These are phyloP conservation scores for Fagopyrum tataricum DNA, from an alignment of 148 eudicot species.

Conservation along the genomic window DNA sequence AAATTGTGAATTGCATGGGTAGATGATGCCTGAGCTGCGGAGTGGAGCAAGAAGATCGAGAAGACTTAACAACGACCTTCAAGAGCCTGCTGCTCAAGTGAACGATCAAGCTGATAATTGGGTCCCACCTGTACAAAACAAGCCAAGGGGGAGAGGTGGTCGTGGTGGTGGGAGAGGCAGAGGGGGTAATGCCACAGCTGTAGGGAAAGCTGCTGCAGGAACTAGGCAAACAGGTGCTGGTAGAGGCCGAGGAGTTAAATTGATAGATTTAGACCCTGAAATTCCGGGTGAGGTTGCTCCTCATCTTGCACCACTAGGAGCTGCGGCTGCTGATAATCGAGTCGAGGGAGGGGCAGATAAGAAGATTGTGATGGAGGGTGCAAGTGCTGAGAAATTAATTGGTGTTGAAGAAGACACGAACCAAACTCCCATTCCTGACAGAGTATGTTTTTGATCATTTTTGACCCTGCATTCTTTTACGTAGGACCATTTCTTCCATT, in stretches of 20 bases:
- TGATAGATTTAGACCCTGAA: conserved; percentile 80
- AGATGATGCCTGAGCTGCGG: conserved; percentile 97
- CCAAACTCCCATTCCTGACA: conserved; percentile 82
- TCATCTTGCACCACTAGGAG: conserved; percentile 33
- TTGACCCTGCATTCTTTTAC: not conserved
- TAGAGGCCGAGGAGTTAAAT: conserved; percentile 79
- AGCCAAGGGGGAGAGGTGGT: conserved; percentile 70
- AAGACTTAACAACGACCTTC: conserved; percentile 81
- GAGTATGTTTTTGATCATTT: conserved; percentile 32
- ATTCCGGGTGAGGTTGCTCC: conserved; percentile 48
- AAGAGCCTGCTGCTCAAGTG: conserved; percentile 64
- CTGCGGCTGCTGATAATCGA: conserved; percentile 43
- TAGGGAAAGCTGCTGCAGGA: conserved; percentile 57
- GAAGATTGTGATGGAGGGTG: conserved; percentile 76
- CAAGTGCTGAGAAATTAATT: conserved; percentile 60
- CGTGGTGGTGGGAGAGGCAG: conserved; percentile 83
- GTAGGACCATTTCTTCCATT: not conserved
- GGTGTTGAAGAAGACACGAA: conserved; percentile 75
- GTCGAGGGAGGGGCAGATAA: conserved; percentile 58
- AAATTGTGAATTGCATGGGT: conserved; percentile 70
- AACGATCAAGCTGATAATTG: conserved; percentile 53
- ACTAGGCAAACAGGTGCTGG: conserved; percentile 66
- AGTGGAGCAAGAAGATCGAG: conserved; percentile 97
- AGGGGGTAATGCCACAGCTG: conserved; percentile 67
- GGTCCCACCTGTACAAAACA: conserved; percentile 50